Evolutionary conservation across 768 basidiomycete species (phyloP), one percentile per base, ranked within the genome.

Genomic region (Mycena metata): DNA sequence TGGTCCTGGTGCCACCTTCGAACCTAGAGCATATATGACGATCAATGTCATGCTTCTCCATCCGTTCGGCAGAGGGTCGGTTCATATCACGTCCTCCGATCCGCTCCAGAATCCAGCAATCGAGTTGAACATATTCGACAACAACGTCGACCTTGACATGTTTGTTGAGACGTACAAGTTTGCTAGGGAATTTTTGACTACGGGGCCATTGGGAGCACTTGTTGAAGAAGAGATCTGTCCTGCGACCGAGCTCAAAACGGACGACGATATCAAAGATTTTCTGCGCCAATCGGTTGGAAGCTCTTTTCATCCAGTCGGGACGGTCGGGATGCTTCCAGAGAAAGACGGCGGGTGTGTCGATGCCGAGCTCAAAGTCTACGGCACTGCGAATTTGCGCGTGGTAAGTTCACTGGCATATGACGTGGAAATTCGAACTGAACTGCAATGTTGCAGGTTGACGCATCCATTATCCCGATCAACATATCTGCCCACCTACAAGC

Each of bases 321-420:
- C 79, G 1, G 77, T 76, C 52, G 75, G 79, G 0, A 82, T 83
- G 83, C 72, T 83, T 9, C 82, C 83, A 2, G 66, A 65, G 17
- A 78, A 79, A 12, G 70, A 79, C 30, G 73, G 72, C n/a, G 83
- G 83, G 6, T 83, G 83, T 30, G 83, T 85, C 12, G 79, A 82
- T 56, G 57, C 71, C 19, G 54, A 73, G 26, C 71, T 83, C 16
- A 75, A 76, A 65, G 82, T 83, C 11, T 76, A 78, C 58, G 77
- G 72, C 2, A 76, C 76, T 2, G 46, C 61, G 36, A 78, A 78
- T 64, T 21, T 79, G 23, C 71, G 78, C 2, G 67, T 78, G 13
- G 76, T 70, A 43, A 6, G 69, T 30, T 35, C n/a, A 6, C 24
- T 42, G 2, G 23, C n/a, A 13, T 3, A 13, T 3, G 5, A 42